Evolutionary conservation across 768 basidiomycete species (phyloP), one percentile per base, ranked within the genome.

Genomic region (Xerocomus brunneocitrinus): DNA sequence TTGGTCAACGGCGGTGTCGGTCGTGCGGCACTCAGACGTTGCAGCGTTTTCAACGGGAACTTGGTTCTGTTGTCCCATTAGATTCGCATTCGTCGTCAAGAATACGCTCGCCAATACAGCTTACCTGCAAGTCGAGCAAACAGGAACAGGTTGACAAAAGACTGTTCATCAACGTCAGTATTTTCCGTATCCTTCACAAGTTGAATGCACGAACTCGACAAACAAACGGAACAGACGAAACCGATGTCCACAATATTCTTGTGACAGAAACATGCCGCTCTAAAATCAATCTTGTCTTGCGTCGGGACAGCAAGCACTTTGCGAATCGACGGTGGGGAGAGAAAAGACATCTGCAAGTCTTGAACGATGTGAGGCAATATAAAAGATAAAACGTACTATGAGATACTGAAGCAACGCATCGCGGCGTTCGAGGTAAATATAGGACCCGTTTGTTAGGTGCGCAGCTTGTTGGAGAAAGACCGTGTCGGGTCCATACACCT

Each of bases 231-330:
- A 68, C 97, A 99, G 22, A 99, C 94, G 61, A 94, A 99, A 50
- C 94, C 97, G 49, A 98, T 82, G 66, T 98, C 95, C 38, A 98
- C 83, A 45, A 97, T 95, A 49, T 87, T 87, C 69, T 98, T 97
- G 72, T 98, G 97, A 73, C 97, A 99, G 75, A 99, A 98, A 67
- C 95, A 98, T 8, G 95, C 95, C 0, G 97, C 97, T 30, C 97
- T 83, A 66, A 98, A 95, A 69, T 98, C 97, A 54, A 98, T 87
- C 64, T 84, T 88, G 67, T 98, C 95, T 71, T 97, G 93, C 6
- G 91, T 91, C 1, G 95, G 95, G 22, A 91, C 84, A 0, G 88
- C 83, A 34, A 98, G 76, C 44, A 84, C 75, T 63, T 81, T 82
- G 41, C 94, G 84, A 49, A 95, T 80, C 7, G 84, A 74, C 2